Base-by-base conservation (phyloP, 1,284 basidiomycete species). In the Rhodotorula sp. region DNA sequence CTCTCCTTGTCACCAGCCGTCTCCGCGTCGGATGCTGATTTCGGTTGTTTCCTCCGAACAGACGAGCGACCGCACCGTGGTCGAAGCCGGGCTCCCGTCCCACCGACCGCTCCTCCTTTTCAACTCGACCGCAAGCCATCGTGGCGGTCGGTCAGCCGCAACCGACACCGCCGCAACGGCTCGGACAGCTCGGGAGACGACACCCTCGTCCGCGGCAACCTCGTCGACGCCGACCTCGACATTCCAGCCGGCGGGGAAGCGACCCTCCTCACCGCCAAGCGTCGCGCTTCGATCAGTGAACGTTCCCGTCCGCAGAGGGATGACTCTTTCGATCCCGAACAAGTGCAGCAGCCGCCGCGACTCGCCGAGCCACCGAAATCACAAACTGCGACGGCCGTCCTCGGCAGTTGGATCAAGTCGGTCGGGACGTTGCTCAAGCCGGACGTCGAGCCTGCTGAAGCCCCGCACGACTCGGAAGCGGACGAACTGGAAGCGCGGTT, bases 121-220 rank as follows among this genome's bases (percentile, higher is more conserved):
- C 48, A 21, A 18, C 56, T 69, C 67, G 58, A 46, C 31, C 49
- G 43, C 39, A 34, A 54, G 3, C 71, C 71, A 0, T 48, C 62
- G 1, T 70, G 70, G 70, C 68, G 72, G 3, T 73, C 72, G 20
- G 68, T 73, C 63, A 65, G 62, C 14, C 68, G 72, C 8, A 69
- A 70, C 57, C 62, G 66, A 3, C 68, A 67, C 21, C 68, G 66
- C 23, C 21, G 39, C 4, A 61, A 72, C 51, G 65, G 64, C n/a
- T 72, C 71, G 2, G 68, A 70, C 60, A 66, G 31, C 20, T 58
- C 57, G 18, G 34, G 21, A 16, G 31, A 58, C 6, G 68, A 70
- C n/a, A 70, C 72, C 3, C 57, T 73, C 31, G 72, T 70, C 1
- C 68, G 68, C 18, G 72, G 68, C 39, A 48, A 68, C 34, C 20